phyloP scores from a whole-genome alignment of 139 green algal species.

The Trebouxia sp. region DNA sequence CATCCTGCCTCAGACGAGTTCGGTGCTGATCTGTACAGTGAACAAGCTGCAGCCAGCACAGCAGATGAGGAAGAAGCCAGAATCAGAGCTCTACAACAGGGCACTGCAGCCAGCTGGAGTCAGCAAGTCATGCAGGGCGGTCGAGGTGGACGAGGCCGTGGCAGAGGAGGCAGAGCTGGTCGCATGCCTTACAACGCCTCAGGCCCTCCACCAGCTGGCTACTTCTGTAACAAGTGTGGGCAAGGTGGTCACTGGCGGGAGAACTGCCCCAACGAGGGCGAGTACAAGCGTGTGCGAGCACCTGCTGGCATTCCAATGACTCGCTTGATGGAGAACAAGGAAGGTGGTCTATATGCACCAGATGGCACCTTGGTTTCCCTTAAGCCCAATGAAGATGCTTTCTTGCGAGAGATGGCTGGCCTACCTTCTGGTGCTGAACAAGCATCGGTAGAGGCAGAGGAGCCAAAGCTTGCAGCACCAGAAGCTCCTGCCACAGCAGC shows the following conservation, averaged over 20 bases:
- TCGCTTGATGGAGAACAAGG: slow-evolving; percentile 44
- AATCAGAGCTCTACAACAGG: slow-evolving; percentile 9
- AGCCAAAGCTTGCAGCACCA: slow-evolving; percentile 16
- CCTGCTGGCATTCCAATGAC: slow-evolving; percentile 71
- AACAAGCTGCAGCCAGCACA: slow-evolving; percentile 20
- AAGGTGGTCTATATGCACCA: slow-evolving; percentile 66
- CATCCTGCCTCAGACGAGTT: slow-evolving; percentile 42
- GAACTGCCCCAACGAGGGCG: slow-evolving; percentile 79
- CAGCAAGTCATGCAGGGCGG: slow-evolving; percentile 11
- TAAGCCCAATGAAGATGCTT: slow-evolving; percentile 55
- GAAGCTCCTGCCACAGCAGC: not conserved
- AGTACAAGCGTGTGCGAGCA: slow-evolving; percentile 55
- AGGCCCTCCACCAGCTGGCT: slow-evolving; percentile 30
- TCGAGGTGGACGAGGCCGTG: slow-evolving; percentile 21
- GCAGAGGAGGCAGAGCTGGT: slow-evolving; percentile 40
- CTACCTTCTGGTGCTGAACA: not conserved
- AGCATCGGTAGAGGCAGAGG: slow-evolving; percentile 3
- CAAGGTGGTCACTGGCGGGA: slow-evolving; percentile 59
- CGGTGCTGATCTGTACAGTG: slow-evolving; percentile 49
- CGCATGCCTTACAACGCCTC: not conserved
- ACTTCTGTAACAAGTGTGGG: slow-evolving; percentile 58
- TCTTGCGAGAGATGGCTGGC: slow-evolving; percentile 49
- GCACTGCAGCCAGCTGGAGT: slow-evolving; percentile 9
- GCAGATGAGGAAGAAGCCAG: slow-evolving; percentile 22
- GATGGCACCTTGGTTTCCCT: slow-evolving; percentile 57